Conservation (phyloP, 2,329 filamentous ascomycete genomes). For the Trichoderma endophyticum region DNA sequence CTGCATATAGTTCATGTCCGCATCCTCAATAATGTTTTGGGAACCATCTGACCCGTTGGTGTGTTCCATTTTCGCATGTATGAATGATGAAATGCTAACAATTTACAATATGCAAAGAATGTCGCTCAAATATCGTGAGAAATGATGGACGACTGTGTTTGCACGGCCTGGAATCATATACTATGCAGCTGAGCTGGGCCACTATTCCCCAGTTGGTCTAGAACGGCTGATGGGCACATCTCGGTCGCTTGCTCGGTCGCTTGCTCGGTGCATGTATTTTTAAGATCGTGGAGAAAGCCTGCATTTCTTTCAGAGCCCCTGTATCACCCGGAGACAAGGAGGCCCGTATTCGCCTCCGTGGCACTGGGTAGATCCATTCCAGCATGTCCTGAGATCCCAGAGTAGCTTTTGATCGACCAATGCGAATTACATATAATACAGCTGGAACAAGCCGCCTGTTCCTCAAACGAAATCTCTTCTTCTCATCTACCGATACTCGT, state of each 20-base stretch:
- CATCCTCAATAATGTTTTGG: background rate
- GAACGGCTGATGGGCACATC: background rate
- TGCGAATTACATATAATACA: background rate
- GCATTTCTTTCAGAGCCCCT: background rate
- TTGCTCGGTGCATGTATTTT: background rate
- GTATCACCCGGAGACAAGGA: background rate
- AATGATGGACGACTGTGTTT: background rate
- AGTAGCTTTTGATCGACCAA: background rate
- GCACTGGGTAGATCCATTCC: background rate
- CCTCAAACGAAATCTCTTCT: background rate
- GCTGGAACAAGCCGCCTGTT: background rate
- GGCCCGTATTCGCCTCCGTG: background rate
- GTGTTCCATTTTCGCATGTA: background rate
- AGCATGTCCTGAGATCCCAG: background rate
- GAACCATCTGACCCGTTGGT: background rate
- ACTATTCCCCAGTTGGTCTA: background rate
- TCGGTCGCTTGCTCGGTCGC: background rate
- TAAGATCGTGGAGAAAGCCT: background rate
- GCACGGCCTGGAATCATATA: background rate
- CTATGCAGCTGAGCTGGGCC: background rate
- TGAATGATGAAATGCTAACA: background rate
- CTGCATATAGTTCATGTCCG: background rate
- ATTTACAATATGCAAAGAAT: background rate
- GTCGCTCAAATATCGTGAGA: background rate
- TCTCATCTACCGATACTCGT: background rate